These are phyloP conservation scores for Escallonia rubra DNA, from an alignment of 129 eudicot species.

Conservation along the genomic window DNA sequence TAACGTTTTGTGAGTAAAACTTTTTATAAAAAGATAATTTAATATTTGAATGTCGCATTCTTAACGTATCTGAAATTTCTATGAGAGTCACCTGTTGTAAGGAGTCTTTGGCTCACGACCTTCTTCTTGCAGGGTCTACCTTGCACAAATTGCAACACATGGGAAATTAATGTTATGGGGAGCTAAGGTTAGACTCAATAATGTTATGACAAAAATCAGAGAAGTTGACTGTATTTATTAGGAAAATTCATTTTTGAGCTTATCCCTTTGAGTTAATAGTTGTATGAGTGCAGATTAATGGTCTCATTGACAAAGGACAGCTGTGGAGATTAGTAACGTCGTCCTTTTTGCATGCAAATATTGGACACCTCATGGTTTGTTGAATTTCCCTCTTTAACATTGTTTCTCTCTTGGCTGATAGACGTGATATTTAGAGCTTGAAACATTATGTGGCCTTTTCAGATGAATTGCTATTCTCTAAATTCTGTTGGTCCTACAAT, in stretches of 20 bases:
- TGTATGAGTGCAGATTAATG: constrained; percentile 55
- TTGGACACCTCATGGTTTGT: constrained; percentile 87
- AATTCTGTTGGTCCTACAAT: constrained; percentile 83
- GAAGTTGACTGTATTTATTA: neutral
- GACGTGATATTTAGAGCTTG: constrained; percentile 1
- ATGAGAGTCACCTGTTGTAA: neutral
- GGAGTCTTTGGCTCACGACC: neutral
- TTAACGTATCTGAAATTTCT: too few species aligned
- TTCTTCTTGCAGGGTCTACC: constrained; percentile 43
- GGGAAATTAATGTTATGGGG: constrained; percentile 78
- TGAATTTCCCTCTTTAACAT: constrained; percentile 12
- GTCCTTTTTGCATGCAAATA: constrained; percentile 82
- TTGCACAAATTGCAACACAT: constrained; percentile 61
- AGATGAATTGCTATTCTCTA: constrained; percentile 88
- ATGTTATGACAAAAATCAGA: neutral
- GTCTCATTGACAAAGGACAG: constrained; percentile 82
- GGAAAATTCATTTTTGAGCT: neutral
- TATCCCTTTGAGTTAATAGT: neutral
- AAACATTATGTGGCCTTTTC: constrained; percentile 25
- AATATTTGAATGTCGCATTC: too few species aligned
- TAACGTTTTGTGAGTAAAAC: constrained; percentile 71
- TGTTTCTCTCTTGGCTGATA: constrained; percentile 1
- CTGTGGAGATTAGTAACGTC: constrained; percentile 84
- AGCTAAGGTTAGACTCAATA: constrained; percentile 67
- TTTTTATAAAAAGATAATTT: neutral